Evolutionary conservation across 75 land plant genomes (phyloP), one percentile per base, ranked within the genome.

Genomic region (Adiantum capillusveneris): DNA sequence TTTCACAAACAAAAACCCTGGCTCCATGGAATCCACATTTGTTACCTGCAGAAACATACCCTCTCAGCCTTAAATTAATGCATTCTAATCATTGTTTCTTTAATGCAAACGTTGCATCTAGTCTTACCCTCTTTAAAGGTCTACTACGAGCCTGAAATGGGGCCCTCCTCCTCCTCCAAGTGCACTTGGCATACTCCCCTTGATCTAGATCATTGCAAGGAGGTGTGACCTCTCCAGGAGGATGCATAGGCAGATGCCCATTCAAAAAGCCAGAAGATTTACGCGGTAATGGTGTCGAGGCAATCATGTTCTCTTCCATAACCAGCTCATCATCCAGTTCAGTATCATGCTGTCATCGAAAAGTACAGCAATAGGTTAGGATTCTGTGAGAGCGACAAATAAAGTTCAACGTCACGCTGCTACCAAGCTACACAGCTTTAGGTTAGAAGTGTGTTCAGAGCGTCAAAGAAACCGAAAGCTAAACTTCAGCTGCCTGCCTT

Each of bases 1-100:
- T 65, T 71, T 94, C 20, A 91, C 84, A 67, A 94, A 94, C 63
- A 85, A 45, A 44, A 94, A 28, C 36, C 73, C 75, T 41, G 98
- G 98, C 57, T 93, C 95, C 20, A 51, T 37, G 17, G 86, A 80
- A 67, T 89, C 98, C 31, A 60, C 39, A 24, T 13, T 25, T 29
- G 31, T 39, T 25, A 66, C 66, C 75, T 65, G 75, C 37, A 34
- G 9, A 39, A 61, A 19, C 18, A 25, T 6, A 57, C n/a, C n/a
- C n/a, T n/a, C n/a, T n/a, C n/a, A n/a, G n/a, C n/a, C n/a, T n/a
- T n/a, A n/a, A n/a, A n/a, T n/a, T n/a, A n/a, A n/a, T n/a, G n/a
- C n/a, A n/a, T n/a, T n/a, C n/a, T n/a, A n/a, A n/a, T n/a, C n/a
- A 7, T 9, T 9, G 11, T 57, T 27, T 30, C 20, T 52, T 24